Percentiles rank a stretch among this genome's conserved stretches.
phyloP scores from a whole-genome alignment of 345 rosid genomes.

The Zanthoxylum bungeanum region DNA sequence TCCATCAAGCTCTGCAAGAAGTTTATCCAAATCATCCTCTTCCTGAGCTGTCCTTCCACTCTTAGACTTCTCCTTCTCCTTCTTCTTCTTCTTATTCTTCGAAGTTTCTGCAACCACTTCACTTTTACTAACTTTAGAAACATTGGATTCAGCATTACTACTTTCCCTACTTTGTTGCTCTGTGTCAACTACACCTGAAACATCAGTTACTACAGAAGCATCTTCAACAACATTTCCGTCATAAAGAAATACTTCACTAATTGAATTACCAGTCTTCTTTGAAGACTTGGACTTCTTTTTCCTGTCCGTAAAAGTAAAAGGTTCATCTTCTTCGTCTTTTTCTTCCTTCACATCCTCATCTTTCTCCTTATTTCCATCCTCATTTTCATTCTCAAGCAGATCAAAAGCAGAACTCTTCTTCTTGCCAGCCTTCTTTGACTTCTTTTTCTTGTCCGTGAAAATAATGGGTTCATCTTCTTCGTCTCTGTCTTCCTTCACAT shows the following conservation, averaged over 20 bases:
- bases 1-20: conserved; percentile 90
- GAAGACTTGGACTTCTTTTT: conserved; percentile 75
- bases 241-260: conserved; percentile 51
- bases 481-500: conserved; percentile 12
- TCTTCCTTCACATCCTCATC: conserved; percentile 27
- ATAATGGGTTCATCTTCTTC: conserved; percentile 36
- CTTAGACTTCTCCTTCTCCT: conserved; percentile 64
- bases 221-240: conserved; percentile 45
- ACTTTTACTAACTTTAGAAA: conserved; percentile 30
- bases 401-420: background rate
- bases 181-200: conserved; percentile 18
- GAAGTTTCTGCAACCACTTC: conserved; percentile 58
- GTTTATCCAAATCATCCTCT: conserved; percentile 92
- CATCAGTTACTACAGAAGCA: conserved; percentile 26
- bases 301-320: conserved; percentile 58
- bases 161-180: conserved; percentile 10
- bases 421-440: conserved; percentile 35
- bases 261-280: conserved; percentile 50
- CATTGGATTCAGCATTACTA: conserved; percentile 22
- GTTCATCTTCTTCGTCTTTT: conserved; percentile 34
- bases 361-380: conserved; percentile 25
- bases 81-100: conserved; percentile 80
- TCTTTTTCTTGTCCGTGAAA: conserved; percentile 76
- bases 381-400: conserved; percentile 19
- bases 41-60: conserved; percentile 88